Percentiles rank a stretch among this genome's conserved stretches.
These are phyloP conservation scores for Solanum aculeatissimum DNA, from an alignment of 305 asterid genomes.

Conservation along the genomic window DNA sequence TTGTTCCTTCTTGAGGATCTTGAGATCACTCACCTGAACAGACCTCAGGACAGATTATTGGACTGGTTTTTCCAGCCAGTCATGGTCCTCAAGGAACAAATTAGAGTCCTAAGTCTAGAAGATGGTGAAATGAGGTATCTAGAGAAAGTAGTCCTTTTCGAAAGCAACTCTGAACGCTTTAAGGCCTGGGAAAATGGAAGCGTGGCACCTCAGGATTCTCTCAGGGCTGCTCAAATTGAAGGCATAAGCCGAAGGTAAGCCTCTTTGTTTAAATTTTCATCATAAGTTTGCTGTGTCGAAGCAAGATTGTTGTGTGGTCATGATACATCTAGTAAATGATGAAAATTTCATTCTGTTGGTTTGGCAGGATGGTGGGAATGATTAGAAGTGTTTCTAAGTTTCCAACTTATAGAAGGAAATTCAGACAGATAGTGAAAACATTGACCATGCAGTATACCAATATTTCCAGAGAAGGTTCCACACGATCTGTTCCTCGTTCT, in stretches of 20 bases:
- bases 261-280: neutral
- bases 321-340: neutral
- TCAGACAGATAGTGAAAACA: slow-evolving; percentile 67
- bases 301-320: neutral
- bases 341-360: neutral
- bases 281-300: neutral
- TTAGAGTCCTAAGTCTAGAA: slow-evolving; percentile 51
- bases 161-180: slow-evolving; percentile 38
- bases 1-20: slow-evolving; percentile 52
- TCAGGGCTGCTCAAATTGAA: slow-evolving; percentile 80
- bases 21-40: slow-evolving; percentile 63
- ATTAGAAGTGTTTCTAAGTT: slow-evolving; percentile 46
- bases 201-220: slow-evolving; percentile 39
- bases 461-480: slow-evolving; percentile 29
- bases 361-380: slow-evolving; percentile 79
- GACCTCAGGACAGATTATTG: slow-evolving; percentile 74
- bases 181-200: slow-evolving; percentile 74
- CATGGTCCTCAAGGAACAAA: slow-evolving; percentile 79
- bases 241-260: slow-evolving; percentile 75
- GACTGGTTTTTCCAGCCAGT: slow-evolving; percentile 95
- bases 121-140: slow-evolving; percentile 58
- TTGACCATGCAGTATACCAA: slow-evolving; percentile 19
- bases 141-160: slow-evolving; percentile 60
- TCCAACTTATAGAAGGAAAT: slow-evolving; percentile 77
- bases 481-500: slow-evolving; percentile 5